These are phyloP conservation scores for Liriodendron chinense DNA, from an alignment of 164 flowering plant genomes.

Conservation along the genomic window DNA sequence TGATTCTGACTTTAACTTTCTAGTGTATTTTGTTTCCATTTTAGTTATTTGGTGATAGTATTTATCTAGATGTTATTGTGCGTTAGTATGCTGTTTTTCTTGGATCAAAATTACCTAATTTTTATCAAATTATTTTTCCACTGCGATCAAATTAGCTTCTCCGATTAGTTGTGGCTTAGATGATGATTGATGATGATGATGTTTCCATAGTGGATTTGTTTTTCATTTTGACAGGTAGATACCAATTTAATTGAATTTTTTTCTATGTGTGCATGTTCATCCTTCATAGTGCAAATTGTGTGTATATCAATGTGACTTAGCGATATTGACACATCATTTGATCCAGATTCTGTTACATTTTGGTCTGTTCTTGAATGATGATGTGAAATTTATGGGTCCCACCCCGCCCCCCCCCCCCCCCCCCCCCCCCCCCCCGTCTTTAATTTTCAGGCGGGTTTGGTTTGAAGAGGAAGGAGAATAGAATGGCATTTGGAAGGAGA, in stretches of 20 bases:
- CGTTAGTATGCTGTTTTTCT: too few species aligned
- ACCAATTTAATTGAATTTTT: neutral
- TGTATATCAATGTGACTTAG: neutral
- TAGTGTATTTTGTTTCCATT: too few species aligned
- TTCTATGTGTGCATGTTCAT: neutral
- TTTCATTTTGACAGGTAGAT: neutral
- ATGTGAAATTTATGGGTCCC: neutral
- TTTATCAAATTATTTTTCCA: too few species aligned
- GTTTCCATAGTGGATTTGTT: neutral
- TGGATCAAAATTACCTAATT: too few species aligned
- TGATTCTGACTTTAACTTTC: too few species aligned
- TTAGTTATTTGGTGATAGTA: too few species aligned
- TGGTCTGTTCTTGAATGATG: too few species aligned
- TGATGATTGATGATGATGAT: neutral
- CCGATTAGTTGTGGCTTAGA: neutral
- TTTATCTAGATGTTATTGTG: too few species aligned
- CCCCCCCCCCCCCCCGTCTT: too few species aligned
- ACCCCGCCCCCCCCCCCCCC: too few species aligned
- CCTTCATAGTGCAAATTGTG: neutral
- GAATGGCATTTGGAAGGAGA: constrained; percentile 29
- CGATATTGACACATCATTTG: neutral
- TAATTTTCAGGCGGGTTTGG: constrained; percentile 38
- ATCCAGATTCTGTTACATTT: neutral
- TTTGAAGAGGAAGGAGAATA: constrained; percentile 55
- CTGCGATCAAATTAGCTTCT: neutral